Percentiles rank a stretch among this genome's conserved stretches.
Conservation (phyloP, 495 filamentous ascomycete species). For the Penicillium dipodomyicola region DNA sequence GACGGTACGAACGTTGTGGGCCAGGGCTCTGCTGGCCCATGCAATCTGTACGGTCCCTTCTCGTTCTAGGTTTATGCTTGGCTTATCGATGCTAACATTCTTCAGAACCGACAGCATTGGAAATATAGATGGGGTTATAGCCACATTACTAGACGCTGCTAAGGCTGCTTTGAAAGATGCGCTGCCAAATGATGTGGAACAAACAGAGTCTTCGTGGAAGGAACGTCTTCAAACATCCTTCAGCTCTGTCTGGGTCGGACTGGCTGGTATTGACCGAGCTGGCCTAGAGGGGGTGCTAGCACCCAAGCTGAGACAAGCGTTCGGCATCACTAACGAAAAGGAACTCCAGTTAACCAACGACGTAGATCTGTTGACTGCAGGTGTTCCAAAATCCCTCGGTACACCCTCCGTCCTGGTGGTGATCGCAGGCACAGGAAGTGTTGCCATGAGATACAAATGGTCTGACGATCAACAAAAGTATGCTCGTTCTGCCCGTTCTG, state of each 20-base stretch:
- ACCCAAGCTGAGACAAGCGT: slow-evolving; percentile 19
- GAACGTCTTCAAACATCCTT: slow-evolving; percentile 17
- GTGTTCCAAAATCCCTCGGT: slow-evolving; percentile 14
- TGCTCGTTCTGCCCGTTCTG: slow-evolving; percentile 27
- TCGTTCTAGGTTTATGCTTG: not conserved
- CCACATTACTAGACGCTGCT: slow-evolving; percentile 14
- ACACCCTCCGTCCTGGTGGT: slow-evolving; percentile 27
- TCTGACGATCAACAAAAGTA: slow-evolving; percentile 13
- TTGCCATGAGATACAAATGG: slow-evolving; percentile 31
- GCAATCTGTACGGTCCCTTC: slow-evolving; percentile 31
- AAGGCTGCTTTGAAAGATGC: slow-evolving; percentile 15
- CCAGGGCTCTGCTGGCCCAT: slow-evolving; percentile 33
- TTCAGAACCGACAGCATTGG: slow-evolving; percentile 20
- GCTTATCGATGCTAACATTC: not conserved
- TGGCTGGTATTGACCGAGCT: slow-evolving; percentile 31
- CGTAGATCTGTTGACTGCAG: slow-evolving; percentile 29
- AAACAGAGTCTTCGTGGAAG: slow-evolving; percentile 8
- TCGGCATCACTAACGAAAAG: slow-evolving; percentile 19
- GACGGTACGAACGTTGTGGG: slow-evolving; percentile 15
- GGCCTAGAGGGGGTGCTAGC: slow-evolving; percentile 17
- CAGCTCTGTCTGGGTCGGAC: slow-evolving; percentile 27
- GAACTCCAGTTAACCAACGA: slow-evolving; percentile 30
- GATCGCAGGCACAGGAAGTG: slow-evolving; percentile 38
- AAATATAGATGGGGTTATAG: slow-evolving; percentile 16
- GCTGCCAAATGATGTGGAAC: not conserved